Evolutionary conservation across 176 grass and related monocot genomes (phyloP).

Genomic region (Sorghum bicolor): DNA sequence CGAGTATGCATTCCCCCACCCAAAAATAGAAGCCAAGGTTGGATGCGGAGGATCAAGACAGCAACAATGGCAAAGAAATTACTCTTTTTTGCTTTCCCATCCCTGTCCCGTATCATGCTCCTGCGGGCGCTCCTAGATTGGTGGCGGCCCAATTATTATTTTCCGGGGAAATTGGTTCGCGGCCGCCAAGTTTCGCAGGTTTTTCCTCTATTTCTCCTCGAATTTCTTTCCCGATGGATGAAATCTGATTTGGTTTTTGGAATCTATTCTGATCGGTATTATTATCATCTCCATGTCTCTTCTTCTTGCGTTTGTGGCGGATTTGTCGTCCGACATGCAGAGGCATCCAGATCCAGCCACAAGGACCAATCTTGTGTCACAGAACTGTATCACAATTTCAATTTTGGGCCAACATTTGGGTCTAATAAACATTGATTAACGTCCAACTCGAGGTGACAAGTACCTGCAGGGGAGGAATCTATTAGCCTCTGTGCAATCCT

Average conservation of each 20-base stretch:
- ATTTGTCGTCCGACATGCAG: not conserved
- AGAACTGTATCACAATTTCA: not conserved
- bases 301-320: not conserved
- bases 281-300: not conserved
- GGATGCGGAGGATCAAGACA: constrained; percentile 15
- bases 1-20: constrained; percentile 1
- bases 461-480: not conserved
- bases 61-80: constrained; percentile 10
- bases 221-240: not conserved
- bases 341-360: not conserved
- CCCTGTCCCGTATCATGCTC: not conserved
- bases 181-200: not conserved
- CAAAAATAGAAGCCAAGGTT: constrained; percentile 24
- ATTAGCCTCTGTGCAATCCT: not conserved
- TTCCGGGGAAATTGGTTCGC: not conserved
- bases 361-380: not conserved
- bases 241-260: not conserved
- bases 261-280: not conserved
- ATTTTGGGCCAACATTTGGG: not conserved
- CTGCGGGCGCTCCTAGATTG: not conserved
- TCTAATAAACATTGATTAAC: not conserved
- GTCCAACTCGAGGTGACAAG: not conserved
- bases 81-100: constrained; percentile 13
- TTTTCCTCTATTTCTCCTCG: not conserved
- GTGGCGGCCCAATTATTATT: not conserved